These are phyloP conservation scores for Amanita pallidorosea DNA, from an alignment of 768 basidiomycete species.

Conservation along the genomic window DNA sequence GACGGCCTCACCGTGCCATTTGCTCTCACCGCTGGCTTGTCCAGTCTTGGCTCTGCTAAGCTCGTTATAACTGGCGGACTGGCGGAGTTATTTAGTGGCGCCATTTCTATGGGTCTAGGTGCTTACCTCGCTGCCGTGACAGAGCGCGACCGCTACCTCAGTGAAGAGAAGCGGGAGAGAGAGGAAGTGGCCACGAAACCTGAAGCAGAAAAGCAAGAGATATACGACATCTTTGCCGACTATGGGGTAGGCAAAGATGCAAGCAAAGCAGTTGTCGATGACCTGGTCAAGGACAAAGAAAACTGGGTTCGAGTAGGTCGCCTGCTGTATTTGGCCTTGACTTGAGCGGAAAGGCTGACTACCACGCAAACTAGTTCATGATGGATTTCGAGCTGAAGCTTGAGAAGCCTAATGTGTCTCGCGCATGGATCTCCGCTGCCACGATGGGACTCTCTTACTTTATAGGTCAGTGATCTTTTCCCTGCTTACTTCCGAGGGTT, in stretches of 20 bases:
- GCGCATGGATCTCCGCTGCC: background rate
- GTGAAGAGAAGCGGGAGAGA: background rate
- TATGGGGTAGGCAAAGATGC: background rate
- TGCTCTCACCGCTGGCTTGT: conserved; percentile 2
- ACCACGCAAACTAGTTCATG: background rate
- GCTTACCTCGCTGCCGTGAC: conserved; percentile 2
- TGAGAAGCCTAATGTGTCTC: background rate
- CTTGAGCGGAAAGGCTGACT: background rate
- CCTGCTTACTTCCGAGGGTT: background rate
- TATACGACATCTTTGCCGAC: background rate
- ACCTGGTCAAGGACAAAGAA: background rate
- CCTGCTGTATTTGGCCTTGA: background rate
- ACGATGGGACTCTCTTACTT: conserved; percentile 1
- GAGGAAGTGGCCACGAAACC: background rate
- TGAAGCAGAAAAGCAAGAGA: background rate
- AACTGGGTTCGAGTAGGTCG: background rate
- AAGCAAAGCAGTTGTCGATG: background rate
- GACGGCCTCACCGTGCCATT: conserved; percentile 1
- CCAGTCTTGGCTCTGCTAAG: conserved; percentile 1
- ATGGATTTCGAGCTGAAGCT: background rate
- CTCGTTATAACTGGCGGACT: background rate
- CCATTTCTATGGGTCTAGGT: conserved; percentile 1
- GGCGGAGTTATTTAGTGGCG: background rate
- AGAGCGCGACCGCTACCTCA: conserved; percentile 2
- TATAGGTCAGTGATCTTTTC: background rate